Evolutionary conservation across 1,284 basidiomycete species (phyloP).

Genomic region (Leccinum huronense): DNA sequence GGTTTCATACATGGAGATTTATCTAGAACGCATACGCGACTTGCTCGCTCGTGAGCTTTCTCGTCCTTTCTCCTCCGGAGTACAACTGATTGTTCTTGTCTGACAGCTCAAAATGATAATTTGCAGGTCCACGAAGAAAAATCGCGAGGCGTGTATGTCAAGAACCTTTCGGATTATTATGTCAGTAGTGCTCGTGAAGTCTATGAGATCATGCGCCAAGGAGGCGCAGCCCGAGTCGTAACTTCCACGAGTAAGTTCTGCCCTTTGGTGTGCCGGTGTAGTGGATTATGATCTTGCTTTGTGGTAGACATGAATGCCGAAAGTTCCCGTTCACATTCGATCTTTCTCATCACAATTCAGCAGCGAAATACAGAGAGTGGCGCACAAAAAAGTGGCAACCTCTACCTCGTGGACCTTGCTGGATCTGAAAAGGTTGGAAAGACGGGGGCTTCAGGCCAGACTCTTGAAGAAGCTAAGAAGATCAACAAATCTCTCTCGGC

Average conservation of each 20-base stretch:
- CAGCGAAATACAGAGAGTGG: constrained; percentile 97
- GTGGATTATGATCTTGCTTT: constrained; percentile 14
- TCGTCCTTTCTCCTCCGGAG: constrained; percentile 5
- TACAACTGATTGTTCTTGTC: constrained; percentile 4
- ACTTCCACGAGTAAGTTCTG: constrained; percentile 85
- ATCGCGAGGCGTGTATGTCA: constrained; percentile 96
- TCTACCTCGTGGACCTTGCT: constrained; percentile 98
- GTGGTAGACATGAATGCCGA: constrained; percentile 99
- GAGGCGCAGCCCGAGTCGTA: constrained; percentile 87
- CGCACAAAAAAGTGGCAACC: constrained; percentile 92
- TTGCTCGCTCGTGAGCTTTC: constrained; percentile 83
- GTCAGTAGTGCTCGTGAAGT: constrained; percentile 96
- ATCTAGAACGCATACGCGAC: constrained; percentile 96
- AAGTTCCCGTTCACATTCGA: constrained; percentile 98
- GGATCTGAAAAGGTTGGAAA: constrained; percentile 99
- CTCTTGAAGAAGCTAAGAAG: constrained; percentile 99
- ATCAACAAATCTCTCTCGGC: constrained; percentile 99
- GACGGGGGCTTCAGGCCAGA: constrained; percentile 98
- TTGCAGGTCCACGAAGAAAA: constrained; percentile 99
- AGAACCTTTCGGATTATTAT: constrained; percentile 97
- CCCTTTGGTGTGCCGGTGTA: background rate
- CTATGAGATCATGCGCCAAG: constrained; percentile 98
- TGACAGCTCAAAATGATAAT: constrained; percentile 94
- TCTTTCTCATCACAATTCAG: constrained; percentile 97
- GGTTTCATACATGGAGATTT: constrained; percentile 99